Evolutionary conservation across 371 early-diverging fungal genomes (phyloP), one percentile per base, ranked within the genome.

Genomic region (Mortierella sp.): DNA sequence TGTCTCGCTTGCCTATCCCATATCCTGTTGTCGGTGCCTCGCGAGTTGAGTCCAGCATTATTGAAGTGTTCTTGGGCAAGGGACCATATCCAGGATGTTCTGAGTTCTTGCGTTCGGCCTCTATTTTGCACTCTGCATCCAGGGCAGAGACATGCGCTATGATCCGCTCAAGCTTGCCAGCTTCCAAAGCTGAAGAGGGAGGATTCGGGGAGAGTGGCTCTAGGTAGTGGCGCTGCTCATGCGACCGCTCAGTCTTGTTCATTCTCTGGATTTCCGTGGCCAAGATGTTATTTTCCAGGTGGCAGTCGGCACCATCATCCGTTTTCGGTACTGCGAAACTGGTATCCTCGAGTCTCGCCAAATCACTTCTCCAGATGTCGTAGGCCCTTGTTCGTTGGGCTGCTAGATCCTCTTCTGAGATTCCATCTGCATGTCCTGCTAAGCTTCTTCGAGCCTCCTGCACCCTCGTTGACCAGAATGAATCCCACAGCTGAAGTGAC

Each of bases 81-180:
- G 77, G 26, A 24, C 84, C 84, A 75, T 83, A 83, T 34, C 84
- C 84, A 6, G 84, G 84, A 3, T 67, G 80, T 77, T 70, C 74
- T 46, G n/a, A 37, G 54, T 37, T 78, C 78, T 37, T 37, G 67
- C 9, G 21, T 21, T 10, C 34, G 40, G 34, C 9, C 10, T 37
- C 19, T 1, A 31, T 16, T 26, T 73, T 50, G 46, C 67, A 59
- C 16, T 55, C 48, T 10, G 67, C 24, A 37, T 67, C 67, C 37
- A 67, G 67, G 10, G 24, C 24, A 8, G 40, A 37, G 24, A 67
- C 43, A 40, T 67, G 24, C 6, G 67, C 21, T 10, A 24, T 5
- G 31, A 78, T 44, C 43, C 73, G 69, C 37, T 71, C 1, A 24
- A 55, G 34, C 16, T 48, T 75, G 24, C 9, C 43, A 0, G 40